These are phyloP conservation scores for Trichophyton simii DNA, from an alignment of 2,329 filamentous ascomycete species.

Conservation along the genomic window DNA sequence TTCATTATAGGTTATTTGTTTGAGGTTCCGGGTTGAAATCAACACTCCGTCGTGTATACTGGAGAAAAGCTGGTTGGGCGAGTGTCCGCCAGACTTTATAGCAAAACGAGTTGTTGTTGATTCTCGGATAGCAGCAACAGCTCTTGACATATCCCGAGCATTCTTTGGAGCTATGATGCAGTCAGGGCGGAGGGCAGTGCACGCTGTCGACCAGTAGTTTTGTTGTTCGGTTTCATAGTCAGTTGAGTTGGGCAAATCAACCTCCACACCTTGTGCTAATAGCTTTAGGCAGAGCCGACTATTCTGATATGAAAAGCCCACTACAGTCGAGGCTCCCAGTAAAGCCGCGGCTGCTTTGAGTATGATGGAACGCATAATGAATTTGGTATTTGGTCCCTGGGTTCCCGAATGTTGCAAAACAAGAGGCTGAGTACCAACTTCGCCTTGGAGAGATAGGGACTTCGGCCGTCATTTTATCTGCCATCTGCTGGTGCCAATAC, in stretches of 20 bases:
- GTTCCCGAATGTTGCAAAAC: neutral
- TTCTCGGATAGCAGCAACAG: constrained; percentile 40
- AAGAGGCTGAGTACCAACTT: neutral
- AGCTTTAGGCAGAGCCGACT: constrained; percentile 3
- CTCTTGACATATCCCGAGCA: constrained; percentile 40
- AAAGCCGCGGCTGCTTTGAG: neutral
- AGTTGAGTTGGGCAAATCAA: neutral
- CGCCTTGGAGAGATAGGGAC: neutral
- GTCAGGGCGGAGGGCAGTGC: constrained; percentile 20
- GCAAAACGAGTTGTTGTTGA: constrained; percentile 40
- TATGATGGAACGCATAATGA: neutral
- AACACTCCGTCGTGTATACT: constrained; percentile 35
- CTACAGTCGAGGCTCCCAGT: neutral
- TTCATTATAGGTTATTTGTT: constrained; percentile 25
- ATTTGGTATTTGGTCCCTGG: neutral
- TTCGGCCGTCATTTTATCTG: neutral
- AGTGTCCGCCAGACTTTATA: constrained; percentile 41
- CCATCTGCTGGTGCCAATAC: neutral
- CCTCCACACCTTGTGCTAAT: neutral
- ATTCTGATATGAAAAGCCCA: neutral
- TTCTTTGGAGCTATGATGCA: constrained; percentile 40
- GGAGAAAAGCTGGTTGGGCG: constrained; percentile 36
- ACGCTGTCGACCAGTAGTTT: constrained; percentile 7
- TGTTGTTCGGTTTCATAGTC: constrained; percentile 6
- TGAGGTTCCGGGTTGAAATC: constrained; percentile 35